A percentile compares a stretch with the other conserved stretches of the same genome.
Evolutionary conservation across 2,329 filamentous ascomycete species (phyloP).

Genomic region (Clarireedia paspali): DNA sequence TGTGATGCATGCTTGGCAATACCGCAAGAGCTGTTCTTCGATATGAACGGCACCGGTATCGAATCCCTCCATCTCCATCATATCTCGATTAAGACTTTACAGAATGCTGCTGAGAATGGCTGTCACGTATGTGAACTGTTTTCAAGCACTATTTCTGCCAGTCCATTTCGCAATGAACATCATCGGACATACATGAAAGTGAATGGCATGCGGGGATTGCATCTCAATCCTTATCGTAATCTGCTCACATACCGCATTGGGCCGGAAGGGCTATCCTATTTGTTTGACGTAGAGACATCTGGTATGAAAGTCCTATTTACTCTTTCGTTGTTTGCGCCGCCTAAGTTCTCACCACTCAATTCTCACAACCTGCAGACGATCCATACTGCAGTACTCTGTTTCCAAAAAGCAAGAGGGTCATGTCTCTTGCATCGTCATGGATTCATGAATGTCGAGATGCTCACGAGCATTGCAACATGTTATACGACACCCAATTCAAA

Average conservation of each 20-base stretch:
- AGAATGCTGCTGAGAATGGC: conserved; percentile 4
- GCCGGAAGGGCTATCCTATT: background rate
- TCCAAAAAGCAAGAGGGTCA: conserved; percentile 2
- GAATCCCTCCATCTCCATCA: conserved; percentile 8
- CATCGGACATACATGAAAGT: conserved; percentile 6
- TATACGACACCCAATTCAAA: conserved; percentile 10
- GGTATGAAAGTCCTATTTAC: conserved; percentile 2
- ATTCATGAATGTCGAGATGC: conserved; percentile 7
- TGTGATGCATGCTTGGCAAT: background rate
- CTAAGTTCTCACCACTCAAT: background rate
- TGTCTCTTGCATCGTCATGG: conserved; percentile 10
- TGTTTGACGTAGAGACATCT: conserved; percentile 12
- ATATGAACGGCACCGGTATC: background rate
- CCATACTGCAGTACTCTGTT: conserved; percentile 3
- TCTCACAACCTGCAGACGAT: conserved; percentile 7
- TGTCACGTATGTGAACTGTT: conserved; percentile 10
- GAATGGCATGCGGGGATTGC: background rate
- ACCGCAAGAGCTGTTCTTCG: background rate
- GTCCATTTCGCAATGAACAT: background rate
- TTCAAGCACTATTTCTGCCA: background rate
- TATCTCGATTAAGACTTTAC: conserved; percentile 7
- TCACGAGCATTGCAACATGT: conserved; percentile 9
- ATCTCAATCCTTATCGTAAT: background rate
- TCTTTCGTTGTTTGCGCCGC: background rate
- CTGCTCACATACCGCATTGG: conserved; percentile 9